Percentiles rank a stretch among this genome's conserved stretches.
These are phyloP conservation scores for Cunninghamia lanceolata DNA, from an alignment of 75 land plant species.

Conservation along the genomic window DNA sequence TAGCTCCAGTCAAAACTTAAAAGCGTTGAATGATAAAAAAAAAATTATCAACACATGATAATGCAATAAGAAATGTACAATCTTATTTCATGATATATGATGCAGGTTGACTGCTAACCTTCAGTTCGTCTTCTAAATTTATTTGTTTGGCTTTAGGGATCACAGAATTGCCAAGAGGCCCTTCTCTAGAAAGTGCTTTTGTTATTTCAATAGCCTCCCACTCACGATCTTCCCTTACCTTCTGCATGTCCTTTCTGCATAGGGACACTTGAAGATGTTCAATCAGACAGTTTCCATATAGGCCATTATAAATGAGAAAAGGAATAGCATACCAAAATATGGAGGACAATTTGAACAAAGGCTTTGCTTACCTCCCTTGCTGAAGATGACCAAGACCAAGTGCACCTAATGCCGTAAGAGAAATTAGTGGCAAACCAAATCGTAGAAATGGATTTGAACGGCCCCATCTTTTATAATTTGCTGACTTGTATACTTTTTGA, in stretches of 20 bases:
- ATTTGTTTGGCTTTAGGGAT: slow-evolving; percentile 59
- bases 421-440: slow-evolving; percentile 80
- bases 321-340: neutral
- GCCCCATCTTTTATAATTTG: slow-evolving; percentile 49
- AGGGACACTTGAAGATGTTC: neutral
- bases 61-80: neutral
- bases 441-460: slow-evolving; percentile 59
- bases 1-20: no score
- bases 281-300: neutral
- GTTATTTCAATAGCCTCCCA: slow-evolving; percentile 68
- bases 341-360: neutral
- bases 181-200: slow-evolving; percentile 69
- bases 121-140: slow-evolving; percentile 80
- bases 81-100: neutral
- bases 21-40: no score
- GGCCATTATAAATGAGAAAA: neutral
- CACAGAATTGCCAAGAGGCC: slow-evolving; percentile 40
- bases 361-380: slow-evolving; percentile 64
- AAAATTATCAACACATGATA: neutral
- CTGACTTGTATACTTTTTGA: neutral
- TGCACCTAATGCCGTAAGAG: slow-evolving; percentile 69
- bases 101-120: slow-evolving; percentile 36
- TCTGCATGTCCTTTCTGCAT: slow-evolving; percentile 72
- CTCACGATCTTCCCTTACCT: slow-evolving; percentile 73
- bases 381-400: slow-evolving; percentile 75